phyloP scores from a whole-genome alignment of 2,329 filamentous ascomycete genomes.

The Albophoma yamanashiensis region DNA sequence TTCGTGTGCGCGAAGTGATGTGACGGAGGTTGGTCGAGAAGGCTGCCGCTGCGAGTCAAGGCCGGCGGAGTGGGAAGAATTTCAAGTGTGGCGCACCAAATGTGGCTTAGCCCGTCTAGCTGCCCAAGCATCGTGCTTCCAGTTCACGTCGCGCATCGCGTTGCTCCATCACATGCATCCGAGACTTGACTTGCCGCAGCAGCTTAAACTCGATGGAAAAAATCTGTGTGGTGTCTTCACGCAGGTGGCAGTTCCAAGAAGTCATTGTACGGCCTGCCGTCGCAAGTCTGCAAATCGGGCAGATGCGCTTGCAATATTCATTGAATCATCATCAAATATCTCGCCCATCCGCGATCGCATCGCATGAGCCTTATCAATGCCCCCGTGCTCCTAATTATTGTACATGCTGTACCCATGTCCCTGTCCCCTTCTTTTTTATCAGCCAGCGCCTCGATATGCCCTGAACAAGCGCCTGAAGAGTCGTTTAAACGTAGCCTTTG shows the following conservation, averaged over 20 bases:
- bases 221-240: neutral
- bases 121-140: neutral
- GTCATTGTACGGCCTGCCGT: neutral
- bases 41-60: neutral
- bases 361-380: neutral
- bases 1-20: constrained; percentile 7
- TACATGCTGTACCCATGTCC: neutral
- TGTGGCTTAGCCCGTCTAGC: constrained; percentile 17
- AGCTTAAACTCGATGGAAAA: no score
- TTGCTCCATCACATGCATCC: neutral
- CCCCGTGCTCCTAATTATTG: neutral
- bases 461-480: neutral
- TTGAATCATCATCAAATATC: neutral
- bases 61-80: constrained; percentile 15
- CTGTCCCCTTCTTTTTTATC: neutral
- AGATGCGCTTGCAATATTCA: neutral
- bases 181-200: neutral
- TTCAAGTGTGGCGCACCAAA: constrained; percentile 17
- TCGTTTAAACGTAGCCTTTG: constrained; percentile 55
- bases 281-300: neutral
- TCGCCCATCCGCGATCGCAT: neutral
- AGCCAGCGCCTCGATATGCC: neutral
- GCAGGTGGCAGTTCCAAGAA: neutral
- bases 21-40: constrained; percentile 9
- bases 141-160: neutral